Base-by-base conservation (phyloP, 2,329 filamentous ascomycete species). In the Paecilomyces variotii region DNA sequence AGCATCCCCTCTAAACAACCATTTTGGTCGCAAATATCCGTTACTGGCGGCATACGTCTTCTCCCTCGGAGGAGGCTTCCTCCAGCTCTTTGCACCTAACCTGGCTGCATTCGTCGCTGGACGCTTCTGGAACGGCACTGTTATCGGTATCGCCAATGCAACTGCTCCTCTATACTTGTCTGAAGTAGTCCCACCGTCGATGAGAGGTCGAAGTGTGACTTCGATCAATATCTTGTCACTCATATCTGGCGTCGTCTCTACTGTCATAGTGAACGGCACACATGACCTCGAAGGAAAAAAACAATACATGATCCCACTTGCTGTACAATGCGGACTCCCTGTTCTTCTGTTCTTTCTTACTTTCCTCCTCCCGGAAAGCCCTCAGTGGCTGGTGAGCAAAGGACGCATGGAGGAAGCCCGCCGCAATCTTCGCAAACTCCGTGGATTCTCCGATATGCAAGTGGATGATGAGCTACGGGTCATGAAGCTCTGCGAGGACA, bases 111-210 rank as follows among this genome's bases (percentile, higher is more conserved):
- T 74, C 49, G 70, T 74, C 24, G 63, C 63, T 14, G 72, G 72
- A 3, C 67, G 72, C 7, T 70, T 68, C 25, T 62, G 70, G 55
- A 73, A 72, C 60, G 66, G 63, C 4, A 58, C 70, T 56, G 67
- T 69, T 4, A 67, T 73, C 54, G 70, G 71, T 1, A 65, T 73
- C 39, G 66, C 70, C 35, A 71, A 68, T 60, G 67, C 69, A 7
- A 73, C 69, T 26, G 71, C 70, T 3, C 72, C 72, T 9, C 58
- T 75, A 25, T 75, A 74, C 64, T 63, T 74, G 19, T 69, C 72
- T 2, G 72, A 75, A 62, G 64, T 74, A 4, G 72, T 74, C 6
- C 72, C 70, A 2, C 61, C 66, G 24, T 65, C 70, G 19, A 67
- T 73, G 55, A 64, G 71, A 59, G 71, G 69, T 2, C 58, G 68